Percentiles rank a stretch among this genome's conserved stretches.
These are phyloP conservation scores for Peronospora belbahrii DNA, from an alignment of 352 stramenopile genomes.

Conservation along the genomic window DNA sequence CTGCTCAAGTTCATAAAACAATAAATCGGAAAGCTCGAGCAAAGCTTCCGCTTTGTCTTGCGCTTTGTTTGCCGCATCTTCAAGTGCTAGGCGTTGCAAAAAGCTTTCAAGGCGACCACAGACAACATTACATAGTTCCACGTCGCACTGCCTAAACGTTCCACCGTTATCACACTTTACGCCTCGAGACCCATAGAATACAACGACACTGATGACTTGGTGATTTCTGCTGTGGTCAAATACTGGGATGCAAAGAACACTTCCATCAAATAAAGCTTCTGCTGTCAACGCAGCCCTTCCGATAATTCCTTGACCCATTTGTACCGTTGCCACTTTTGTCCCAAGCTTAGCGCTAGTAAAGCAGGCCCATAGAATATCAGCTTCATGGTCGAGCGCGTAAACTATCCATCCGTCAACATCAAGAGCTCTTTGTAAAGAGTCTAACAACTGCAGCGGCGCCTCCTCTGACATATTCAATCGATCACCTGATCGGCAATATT, in stretches of 20 bases:
- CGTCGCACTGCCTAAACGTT: slow-evolving; percentile 42
- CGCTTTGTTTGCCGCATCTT: slow-evolving; percentile 46
- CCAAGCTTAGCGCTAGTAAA: slow-evolving; percentile 20
- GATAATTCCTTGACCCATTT: slow-evolving; percentile 48
- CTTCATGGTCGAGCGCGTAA: slow-evolving; percentile 49
- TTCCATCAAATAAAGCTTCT: slow-evolving; percentile 26
- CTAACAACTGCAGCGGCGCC: slow-evolving; percentile 22
- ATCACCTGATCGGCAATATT: not conserved
- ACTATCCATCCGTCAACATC: slow-evolving; percentile 48
- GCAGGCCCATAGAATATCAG: slow-evolving; percentile 40
- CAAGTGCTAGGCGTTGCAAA: slow-evolving; percentile 48
- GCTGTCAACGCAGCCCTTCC: slow-evolving; percentile 32
- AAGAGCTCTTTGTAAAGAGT: slow-evolving; percentile 46
- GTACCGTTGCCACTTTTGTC: slow-evolving; percentile 30
- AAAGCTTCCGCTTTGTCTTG: slow-evolving; percentile 61
- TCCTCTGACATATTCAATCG: not conserved
- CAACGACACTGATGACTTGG: slow-evolving; percentile 51
- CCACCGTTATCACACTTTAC: slow-evolving; percentile 9
- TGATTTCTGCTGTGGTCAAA: slow-evolving; percentile 25
- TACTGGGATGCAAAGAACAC: slow-evolving; percentile 48
- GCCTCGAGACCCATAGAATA: slow-evolving; percentile 34
- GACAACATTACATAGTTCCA: slow-evolving; percentile 45
- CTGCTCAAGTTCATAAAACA: slow-evolving; percentile 58
- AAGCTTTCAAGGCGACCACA: slow-evolving; percentile 47
- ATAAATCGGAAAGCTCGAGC: slow-evolving; percentile 50